A percentile compares a stretch with the other conserved stretches of the same genome.
These are phyloP conservation scores for Cucurbita moschata DNA, from an alignment of 306 rosid genomes.

Conservation along the genomic window DNA sequence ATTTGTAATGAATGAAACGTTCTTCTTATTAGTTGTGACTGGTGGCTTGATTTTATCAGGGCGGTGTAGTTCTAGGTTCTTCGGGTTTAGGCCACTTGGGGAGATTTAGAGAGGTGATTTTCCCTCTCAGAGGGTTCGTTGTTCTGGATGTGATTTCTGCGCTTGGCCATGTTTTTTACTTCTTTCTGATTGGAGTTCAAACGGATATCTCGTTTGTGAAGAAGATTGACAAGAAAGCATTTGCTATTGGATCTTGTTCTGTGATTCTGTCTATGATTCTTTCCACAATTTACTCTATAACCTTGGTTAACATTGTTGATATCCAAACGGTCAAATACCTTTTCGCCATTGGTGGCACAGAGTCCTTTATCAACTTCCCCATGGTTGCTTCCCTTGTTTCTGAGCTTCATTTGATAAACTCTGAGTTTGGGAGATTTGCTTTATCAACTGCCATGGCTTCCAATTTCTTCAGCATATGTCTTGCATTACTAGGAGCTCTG, in stretches of 20 bases:
- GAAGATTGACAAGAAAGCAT: slow-evolving; percentile 9
- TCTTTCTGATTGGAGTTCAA: slow-evolving; percentile 27
- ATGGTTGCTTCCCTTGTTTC: slow-evolving; percentile 12
- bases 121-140: slow-evolving; percentile 20
- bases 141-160: slow-evolving; percentile 16
- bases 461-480: background rate
- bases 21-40: background rate
- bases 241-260: slow-evolving; percentile 9
- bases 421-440: slow-evolving; percentile 19
- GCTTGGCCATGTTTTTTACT: slow-evolving; percentile 13
- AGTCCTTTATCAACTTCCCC: slow-evolving; percentile 9
- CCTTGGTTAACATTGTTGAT: background rate
- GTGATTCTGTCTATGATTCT: slow-evolving; percentile 3
- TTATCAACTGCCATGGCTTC: slow-evolving; percentile 14
- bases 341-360: background rate
- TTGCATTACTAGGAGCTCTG: background rate
- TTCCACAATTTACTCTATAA: background rate
- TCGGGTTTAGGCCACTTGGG: slow-evolving; percentile 12
- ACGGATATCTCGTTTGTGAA: slow-evolving; percentile 8
- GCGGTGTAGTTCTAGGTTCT: slow-evolving; percentile 22
- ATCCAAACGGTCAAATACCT: background rate
- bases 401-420: slow-evolving; percentile 22
- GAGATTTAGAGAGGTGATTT: background rate
- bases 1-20: background rate
- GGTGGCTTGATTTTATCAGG: slow-evolving; percentile 13